Percentiles rank a stretch among this genome's conserved stretches.
Evolutionary conservation across 352 stramenopile species (phyloP).

Genomic region (Globisporangium splendens): DNA sequence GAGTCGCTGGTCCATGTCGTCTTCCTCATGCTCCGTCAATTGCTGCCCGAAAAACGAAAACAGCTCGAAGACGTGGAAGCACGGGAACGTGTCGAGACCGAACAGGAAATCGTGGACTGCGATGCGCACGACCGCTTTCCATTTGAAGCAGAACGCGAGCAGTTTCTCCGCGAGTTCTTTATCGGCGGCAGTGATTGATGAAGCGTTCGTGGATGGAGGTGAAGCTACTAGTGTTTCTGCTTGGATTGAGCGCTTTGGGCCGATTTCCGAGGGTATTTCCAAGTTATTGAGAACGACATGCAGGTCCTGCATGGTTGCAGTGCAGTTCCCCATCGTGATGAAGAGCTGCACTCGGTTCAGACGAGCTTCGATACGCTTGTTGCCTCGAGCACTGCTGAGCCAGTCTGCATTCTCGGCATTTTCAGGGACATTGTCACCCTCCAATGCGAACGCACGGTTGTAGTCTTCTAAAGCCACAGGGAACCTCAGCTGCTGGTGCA

Average conservation of each 20-base stretch:
- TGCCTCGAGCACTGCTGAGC: neutral
- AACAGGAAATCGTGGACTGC: slow-evolving; percentile 57
- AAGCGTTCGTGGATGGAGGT: neutral
- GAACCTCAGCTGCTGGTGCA: slow-evolving; percentile 53
- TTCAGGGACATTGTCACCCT: no score
- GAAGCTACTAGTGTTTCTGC: neutral
- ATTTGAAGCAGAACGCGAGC: slow-evolving; percentile 43
- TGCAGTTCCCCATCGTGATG: slow-evolving; percentile 48
- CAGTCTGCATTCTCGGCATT: neutral
- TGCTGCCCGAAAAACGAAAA: slow-evolving; percentile 23
- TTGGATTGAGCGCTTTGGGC: neutral
- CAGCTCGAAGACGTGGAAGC: slow-evolving; percentile 26
- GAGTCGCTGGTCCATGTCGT: no score
- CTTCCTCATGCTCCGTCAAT: neutral
- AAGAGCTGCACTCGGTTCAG: slow-evolving; percentile 57
- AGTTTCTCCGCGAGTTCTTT: slow-evolving; percentile 27
- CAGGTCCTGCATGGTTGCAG: slow-evolving; percentile 34
- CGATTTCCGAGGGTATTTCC: neutral
- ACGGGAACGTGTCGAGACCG: slow-evolving; percentile 36
- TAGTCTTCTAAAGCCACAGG: slow-evolving; percentile 51
- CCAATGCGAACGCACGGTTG: slow-evolving; percentile 34
- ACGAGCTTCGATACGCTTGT: slow-evolving; percentile 22
- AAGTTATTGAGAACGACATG: slow-evolving; percentile 15
- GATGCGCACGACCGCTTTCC: slow-evolving; percentile 37
- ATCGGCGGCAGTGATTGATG: slow-evolving; percentile 11